Conservation (phyloP, 306 rosid genomes). For the Spatholobus suberectus region DNA sequence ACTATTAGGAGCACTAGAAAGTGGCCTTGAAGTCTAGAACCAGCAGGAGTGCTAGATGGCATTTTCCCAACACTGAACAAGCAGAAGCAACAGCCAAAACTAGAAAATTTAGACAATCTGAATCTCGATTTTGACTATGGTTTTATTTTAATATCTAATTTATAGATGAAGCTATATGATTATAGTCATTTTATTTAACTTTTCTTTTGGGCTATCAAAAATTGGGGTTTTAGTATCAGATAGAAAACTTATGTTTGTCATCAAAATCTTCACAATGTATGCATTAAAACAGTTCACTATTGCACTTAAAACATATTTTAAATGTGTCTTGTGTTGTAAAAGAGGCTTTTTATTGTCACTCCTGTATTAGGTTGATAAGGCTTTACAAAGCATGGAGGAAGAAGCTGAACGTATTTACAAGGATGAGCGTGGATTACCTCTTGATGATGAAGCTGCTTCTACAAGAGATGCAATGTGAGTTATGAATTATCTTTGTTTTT, state of each 20-base stretch:
- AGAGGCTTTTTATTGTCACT: background rate
- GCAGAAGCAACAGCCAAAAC: background rate
- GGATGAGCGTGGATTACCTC: slow-evolving; percentile 87
- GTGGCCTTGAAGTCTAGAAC: background rate
- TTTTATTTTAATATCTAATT: background rate
- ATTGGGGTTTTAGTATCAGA: background rate
- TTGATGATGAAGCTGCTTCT: slow-evolving; percentile 95
- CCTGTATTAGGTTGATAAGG: slow-evolving; percentile 78
- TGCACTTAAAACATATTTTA: background rate
- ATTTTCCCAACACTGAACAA: background rate
- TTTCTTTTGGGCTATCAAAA: background rate
- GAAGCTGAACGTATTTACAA: slow-evolving; percentile 93
- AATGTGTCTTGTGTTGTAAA: background rate
- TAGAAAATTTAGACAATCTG: background rate
- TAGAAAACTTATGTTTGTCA: background rate
- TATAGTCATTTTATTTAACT: background rate
- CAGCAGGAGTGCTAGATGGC: background rate
- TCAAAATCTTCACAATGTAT: background rate
- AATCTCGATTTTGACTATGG: background rate
- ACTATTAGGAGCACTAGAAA: background rate
- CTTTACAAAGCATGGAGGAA: slow-evolving; percentile 89
- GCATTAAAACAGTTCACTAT: background rate
- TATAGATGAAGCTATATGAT: slow-evolving; percentile 6
- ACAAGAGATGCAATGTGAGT: slow-evolving; percentile 97
- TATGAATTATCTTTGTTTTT: slow-evolving; percentile 6